Base-by-base conservation (phyloP, 345 rosid genomes). In the Angophora floribunda region DNA sequence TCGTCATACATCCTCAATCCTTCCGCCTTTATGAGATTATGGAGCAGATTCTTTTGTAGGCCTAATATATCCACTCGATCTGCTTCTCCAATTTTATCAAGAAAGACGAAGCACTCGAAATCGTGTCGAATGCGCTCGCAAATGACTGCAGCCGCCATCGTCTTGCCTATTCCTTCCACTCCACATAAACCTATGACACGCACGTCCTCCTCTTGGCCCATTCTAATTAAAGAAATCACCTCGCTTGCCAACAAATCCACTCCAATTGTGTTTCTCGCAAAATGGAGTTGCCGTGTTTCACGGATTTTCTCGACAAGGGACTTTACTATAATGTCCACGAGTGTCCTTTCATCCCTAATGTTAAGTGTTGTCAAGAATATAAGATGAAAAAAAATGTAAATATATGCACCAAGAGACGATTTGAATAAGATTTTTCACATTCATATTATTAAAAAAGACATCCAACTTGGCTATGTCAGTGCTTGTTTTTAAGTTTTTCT, bases 101-200 rank as follows among this genome's bases (percentile, higher is more conserved):
- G 51, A 63, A 86, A 86, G 50, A 45, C 24, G 0, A 44, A 86
- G 6, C 1, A 30, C 24, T 86, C 50, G 41, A 86, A 86, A 36
- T 13, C 0, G 15, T 2, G 3, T 5, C 22, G 0, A 14, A 53
- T 30, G 19, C 26, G 0, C 0, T 86, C 61, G 17, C 1, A 86
- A 8, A 86, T 36, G 49, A 86, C 9, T 22, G 0, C 44, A 0
- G 87, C 67, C 15, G 4, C 0, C 4, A 11, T 52, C 15, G 87
- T 53, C 87, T 86, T 86, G 1, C 67, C 87, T 52, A 86, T 50
- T 19, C 67, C 67, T n/a, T 28, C 19, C 28, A 86, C 28, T 15
- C 67, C 87, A n/a, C 22, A 7, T n/a, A 70, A 32, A 45, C 85
- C 88, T 15, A 70, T 70, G 3, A 87, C 0, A 9, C 49, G 36